Percentiles rank a stretch among this genome's conserved stretches.
Evolutionary conservation across 805 yeast species (phyloP).

Genomic region (Starmerella vaccinii): DNA sequence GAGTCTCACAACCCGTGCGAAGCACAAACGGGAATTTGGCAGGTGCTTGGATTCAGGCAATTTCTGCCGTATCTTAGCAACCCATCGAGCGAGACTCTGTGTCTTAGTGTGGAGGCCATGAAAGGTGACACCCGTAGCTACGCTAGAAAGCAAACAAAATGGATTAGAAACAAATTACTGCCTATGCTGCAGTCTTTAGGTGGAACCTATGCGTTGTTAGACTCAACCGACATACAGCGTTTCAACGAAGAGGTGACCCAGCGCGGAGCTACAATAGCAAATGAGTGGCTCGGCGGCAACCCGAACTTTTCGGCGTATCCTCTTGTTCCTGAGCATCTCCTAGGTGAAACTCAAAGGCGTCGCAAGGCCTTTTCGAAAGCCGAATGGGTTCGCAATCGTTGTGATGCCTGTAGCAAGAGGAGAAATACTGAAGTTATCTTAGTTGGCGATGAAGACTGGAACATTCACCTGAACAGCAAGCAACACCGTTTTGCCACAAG

Average conservation of each 20-base stretch:
- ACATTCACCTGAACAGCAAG: conserved; percentile 54
- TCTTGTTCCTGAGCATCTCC: conserved; percentile 32
- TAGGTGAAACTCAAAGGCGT: conserved; percentile 28
- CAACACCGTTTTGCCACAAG: conserved; percentile 46
- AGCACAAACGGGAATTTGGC: conserved; percentile 67
- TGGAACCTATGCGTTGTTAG: conserved; percentile 47
- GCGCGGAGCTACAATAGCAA: conserved; percentile 46
- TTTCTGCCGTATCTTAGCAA: conserved; percentile 24
- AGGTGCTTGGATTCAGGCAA: conserved; percentile 78
- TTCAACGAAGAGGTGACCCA: conserved; percentile 53
- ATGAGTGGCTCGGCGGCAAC: conserved; percentile 31
- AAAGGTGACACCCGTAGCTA: conserved; percentile 74
- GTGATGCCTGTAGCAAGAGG: conserved; percentile 52
- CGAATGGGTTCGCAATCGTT: conserved; percentile 58
- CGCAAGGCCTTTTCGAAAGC: conserved; percentile 23
- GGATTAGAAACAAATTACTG: conserved; percentile 68
- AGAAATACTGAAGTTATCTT: conserved; percentile 45
- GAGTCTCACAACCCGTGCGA: conserved; percentile 16
- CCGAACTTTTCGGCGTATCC: not conserved
- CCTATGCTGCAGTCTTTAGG: conserved; percentile 52
- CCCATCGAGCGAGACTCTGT: not conserved
- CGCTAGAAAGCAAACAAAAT: conserved; percentile 78
- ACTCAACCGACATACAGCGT: conserved; percentile 57
- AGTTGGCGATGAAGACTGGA: conserved; percentile 65
- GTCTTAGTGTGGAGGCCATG: conserved; percentile 40